Evolutionary conservation across 1,139 yeast species (phyloP).

Genomic region (Lipomyces yarrowii): DNA sequence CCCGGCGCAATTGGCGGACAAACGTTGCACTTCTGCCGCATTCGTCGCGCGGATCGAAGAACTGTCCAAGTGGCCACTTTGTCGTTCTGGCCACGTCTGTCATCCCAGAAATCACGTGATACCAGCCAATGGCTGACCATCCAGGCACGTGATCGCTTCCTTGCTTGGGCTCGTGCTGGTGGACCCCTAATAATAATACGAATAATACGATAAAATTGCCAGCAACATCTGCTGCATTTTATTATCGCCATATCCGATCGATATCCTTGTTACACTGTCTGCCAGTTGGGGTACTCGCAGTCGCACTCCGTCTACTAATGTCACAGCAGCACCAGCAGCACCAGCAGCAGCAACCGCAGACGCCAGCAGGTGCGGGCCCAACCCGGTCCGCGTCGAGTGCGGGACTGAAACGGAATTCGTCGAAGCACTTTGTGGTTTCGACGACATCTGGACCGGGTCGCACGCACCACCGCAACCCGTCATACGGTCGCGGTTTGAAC

Average conservation of each 20-base stretch:
- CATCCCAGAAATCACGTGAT: not conserved
- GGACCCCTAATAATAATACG: no score
- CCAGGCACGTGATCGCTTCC: no score
- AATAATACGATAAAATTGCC: not conserved
- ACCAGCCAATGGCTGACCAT: not conserved
- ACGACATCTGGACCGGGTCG: conserved; percentile 7
- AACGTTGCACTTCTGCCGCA: conserved; percentile 12
- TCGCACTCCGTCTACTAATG: not conserved
- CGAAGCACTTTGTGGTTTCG: conserved; percentile 29
- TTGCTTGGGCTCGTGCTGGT: no score
- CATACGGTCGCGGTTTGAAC: conserved; percentile 23
- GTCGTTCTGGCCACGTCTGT: not conserved
- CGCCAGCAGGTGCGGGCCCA: conserved; percentile 4
- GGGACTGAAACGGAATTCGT: conserved; percentile 14
- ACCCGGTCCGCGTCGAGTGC: conserved; percentile 9
- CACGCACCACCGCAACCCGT: conserved; percentile 26
- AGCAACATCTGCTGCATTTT: not conserved
- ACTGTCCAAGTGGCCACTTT: not conserved
- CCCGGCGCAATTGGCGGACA: conserved; percentile 12
- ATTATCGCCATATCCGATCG: not conserved
- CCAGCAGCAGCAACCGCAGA: conserved; percentile 3
- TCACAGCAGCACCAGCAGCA: conserved; percentile 1
- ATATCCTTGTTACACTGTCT: not conserved
- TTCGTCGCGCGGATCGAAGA: not conserved
- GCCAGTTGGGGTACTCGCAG: not conserved